Evolutionary conservation across 148 eudicot genomes (phyloP), one percentile per base, ranked within the genome.

Genomic region (Heliosperma pusillum): DNA sequence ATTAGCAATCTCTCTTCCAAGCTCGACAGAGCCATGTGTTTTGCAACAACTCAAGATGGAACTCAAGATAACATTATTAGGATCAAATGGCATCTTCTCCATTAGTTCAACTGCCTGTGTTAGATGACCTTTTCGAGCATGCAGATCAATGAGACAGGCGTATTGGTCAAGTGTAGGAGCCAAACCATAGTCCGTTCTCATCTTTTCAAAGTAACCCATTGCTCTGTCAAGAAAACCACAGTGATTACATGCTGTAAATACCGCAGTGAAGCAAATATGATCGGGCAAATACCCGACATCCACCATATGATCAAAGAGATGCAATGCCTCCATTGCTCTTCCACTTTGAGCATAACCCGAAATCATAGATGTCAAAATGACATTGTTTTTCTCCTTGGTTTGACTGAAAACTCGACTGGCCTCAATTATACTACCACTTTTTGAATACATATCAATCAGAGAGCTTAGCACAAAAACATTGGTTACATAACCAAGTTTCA

Each of bases 291-390:
- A 45, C 6, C 78, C 77, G 25, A 69, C 33, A 27, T 16, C 53
- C n/a, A 76, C 19, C 79, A 81, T 57, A 45, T 33, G 59, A 74
- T 82, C 84, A 75, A 84, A 87, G 8, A 87, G 76, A 44, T 78
- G 53, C 44, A 84, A 72, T 9, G 79, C 87, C 58, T 84, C 87
- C 8, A 52, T 66, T 20, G 77, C 79, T 71, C 70, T 82, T 74
- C 87, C 89, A 71, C 75, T 76, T 22, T 81, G 86, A 58, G 86
- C 87, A 77, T 76, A 80, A 55, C 84, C 88, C 15, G 79, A 78
- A 63, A 83, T 67, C 80, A 85, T 76, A 59, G 86, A 70, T 59
- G 84, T 86, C 84, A 84, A 86, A n/a, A 77, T 20, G 21, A 79
- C 80, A 71, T 57, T 72, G 36, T 80, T 85, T 29, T 70, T 77